Percentiles rank a stretch among this genome's conserved stretches.
Evolutionary conservation across 2,329 filamentous ascomycete species (phyloP).

Genomic region (Claviceps lovelessii): DNA sequence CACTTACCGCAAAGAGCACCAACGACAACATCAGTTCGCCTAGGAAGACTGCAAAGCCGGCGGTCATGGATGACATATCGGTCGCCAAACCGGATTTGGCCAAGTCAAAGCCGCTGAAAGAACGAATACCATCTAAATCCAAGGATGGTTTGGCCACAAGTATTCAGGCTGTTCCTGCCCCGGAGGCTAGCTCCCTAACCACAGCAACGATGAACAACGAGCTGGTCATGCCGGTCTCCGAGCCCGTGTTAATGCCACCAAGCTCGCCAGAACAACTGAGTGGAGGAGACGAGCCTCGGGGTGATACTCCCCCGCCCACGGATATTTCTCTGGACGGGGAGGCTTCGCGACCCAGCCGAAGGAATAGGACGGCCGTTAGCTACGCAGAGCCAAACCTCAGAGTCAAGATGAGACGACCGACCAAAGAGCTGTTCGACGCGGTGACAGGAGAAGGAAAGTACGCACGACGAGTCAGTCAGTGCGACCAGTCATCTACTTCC

Average conservation of each 20-base stretch:
- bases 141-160: conserved; percentile 13
- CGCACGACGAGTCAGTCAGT: conserved; percentile 26
- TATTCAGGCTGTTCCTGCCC: conserved; percentile 9
- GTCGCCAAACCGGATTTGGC: conserved; percentile 23
- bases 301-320: conserved; percentile 45
- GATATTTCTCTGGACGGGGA: conserved; percentile 43
- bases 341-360: conserved; percentile 49
- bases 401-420: conserved; percentile 72
- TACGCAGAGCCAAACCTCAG: conserved; percentile 72
- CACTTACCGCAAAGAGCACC: conserved; percentile 42
- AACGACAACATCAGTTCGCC: conserved; percentile 47
- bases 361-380: conserved; percentile 55
- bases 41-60: conserved; percentile 31
- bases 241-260: conserved; percentile 29
- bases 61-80: conserved; percentile 22
- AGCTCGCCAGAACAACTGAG: conserved; percentile 33
- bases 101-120: conserved; percentile 14
- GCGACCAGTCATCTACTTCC: conserved; percentile 11
- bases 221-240: conserved; percentile 19
- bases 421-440: conserved; percentile 61
- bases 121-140: conserved; percentile 14
- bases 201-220: conserved; percentile 7
- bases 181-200: conserved; percentile 9
- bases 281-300: conserved; percentile 18
- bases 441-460: conserved; percentile 51